Conservation (phyloP, 2,329 filamentous ascomycete genomes). For the Pseudogymnoascus sp. region DNA sequence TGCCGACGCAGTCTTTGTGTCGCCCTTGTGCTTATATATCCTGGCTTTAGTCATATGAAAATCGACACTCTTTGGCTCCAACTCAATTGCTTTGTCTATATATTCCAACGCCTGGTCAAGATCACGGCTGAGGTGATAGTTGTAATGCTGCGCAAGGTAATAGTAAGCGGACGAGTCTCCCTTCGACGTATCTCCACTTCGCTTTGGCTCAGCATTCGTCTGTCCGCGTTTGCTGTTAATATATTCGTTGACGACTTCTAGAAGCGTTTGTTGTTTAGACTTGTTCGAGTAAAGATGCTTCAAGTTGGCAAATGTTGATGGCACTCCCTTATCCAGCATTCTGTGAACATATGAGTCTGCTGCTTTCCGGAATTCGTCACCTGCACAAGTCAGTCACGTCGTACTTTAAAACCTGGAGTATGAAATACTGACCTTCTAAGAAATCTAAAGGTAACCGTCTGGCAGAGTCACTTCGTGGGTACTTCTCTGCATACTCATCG, state of each 20-base stretch:
- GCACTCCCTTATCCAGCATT: constrained; percentile 87
- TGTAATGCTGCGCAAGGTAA: constrained; percentile 95
- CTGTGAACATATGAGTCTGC: constrained; percentile 72
- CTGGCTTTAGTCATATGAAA: constrained; percentile 93
- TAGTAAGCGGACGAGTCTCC: constrained; percentile 79
- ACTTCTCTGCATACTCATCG: constrained; percentile 72
- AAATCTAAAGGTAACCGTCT: constrained; percentile 85
- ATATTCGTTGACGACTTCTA: constrained; percentile 72
- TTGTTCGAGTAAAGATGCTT: constrained; percentile 82
- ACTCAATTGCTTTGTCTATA: constrained; percentile 74
- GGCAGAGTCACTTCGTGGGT: constrained; percentile 75
- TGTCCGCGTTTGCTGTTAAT: constrained; percentile 48
- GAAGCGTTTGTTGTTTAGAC: constrained; percentile 70
- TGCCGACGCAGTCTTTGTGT: constrained; percentile 71
- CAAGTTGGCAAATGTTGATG: constrained; percentile 92
- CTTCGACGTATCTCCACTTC: constrained; percentile 42
- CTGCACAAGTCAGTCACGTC: constrained; percentile 33
- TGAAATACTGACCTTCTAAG: constrained; percentile 53
- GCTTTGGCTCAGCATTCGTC: constrained; percentile 35
- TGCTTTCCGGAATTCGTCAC: constrained; percentile 70
- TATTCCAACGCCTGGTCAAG: constrained; percentile 73
- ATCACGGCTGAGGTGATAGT: constrained; percentile 81
- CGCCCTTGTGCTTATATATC: constrained; percentile 85
- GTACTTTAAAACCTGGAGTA: background rate
- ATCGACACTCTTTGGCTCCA: constrained; percentile 76